Percentiles rank a stretch among this genome's conserved stretches.
Conservation (phyloP, 768 basidiomycete genomes). For the Cystofilobasidium macerans region DNA sequence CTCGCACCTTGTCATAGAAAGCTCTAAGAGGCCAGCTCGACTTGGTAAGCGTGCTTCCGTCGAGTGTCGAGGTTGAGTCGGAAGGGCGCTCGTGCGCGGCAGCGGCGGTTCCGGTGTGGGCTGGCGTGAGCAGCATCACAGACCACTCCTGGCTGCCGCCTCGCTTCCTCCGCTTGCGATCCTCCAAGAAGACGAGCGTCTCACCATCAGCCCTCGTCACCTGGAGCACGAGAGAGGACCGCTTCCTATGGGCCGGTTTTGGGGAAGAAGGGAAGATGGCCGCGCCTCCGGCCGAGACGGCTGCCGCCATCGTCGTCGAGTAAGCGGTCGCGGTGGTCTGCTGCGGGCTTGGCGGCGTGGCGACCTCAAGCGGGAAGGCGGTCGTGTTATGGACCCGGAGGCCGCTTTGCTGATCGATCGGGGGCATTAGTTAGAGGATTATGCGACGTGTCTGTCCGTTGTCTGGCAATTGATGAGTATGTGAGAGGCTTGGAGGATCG, state of each 20-base stretch:
- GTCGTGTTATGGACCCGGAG: too few relatives aligned
- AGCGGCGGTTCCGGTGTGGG: neutral
- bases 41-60: too few relatives aligned
- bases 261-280: too few relatives aligned
- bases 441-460: too few relatives aligned
- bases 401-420: neutral
- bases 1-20: slow-evolving; percentile 9
- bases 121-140: neutral
- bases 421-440: too few relatives aligned
- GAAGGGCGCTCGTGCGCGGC: neutral
- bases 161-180: neutral
- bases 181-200: neutral
- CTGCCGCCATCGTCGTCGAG: too few relatives aligned
- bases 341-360: neutral
- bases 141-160: too few relatives aligned
- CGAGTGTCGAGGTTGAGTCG: neutral
- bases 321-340: neutral
- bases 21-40: neutral
- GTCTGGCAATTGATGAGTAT: too few relatives aligned
- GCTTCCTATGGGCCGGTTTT: too few relatives aligned
- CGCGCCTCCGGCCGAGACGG: too few relatives aligned
- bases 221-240: neutral
- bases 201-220: neutral
- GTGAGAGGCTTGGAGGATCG: too few relatives aligned
- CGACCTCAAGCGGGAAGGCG: neutral